phyloP scores from a whole-genome alignment of 768 basidiomycete species.

The Macrolepiota albuminosa region DNA sequence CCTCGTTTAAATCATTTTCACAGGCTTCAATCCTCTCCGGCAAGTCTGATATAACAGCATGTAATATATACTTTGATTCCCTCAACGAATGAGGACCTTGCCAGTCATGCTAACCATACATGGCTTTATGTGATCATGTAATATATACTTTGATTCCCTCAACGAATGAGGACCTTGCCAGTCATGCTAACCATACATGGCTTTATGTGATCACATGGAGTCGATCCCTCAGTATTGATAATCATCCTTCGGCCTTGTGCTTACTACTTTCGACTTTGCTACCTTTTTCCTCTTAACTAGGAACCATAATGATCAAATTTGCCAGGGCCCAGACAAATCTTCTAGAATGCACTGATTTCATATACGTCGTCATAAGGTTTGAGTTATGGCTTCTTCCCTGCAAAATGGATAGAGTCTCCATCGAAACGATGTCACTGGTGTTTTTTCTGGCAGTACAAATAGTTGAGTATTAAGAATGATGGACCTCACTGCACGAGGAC shows the following conservation, averaged over 20 bases:
- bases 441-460: not conserved
- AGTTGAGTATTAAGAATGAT: not conserved
- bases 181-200: not conserved
- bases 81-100: not conserved
- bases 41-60: no score
- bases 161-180: not conserved
- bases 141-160: no score
- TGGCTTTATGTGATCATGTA: no score
- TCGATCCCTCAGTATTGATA: no score
- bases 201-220: no score
- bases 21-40: no score
- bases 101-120: not conserved
- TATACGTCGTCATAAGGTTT: not conserved
- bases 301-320: not conserved
- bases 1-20: no score
- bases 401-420: not conserved
- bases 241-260: no score
- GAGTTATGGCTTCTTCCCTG: no score
- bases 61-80: no score
- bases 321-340: not conserved
- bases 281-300: not conserved
- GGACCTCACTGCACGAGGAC: not conserved
- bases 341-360: not conserved
- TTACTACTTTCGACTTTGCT: no score
- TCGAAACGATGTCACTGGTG: no score